Base-by-base conservation (phyloP, 495 filamentous ascomycete species). In the Pseudotulostoma volvatum region DNA sequence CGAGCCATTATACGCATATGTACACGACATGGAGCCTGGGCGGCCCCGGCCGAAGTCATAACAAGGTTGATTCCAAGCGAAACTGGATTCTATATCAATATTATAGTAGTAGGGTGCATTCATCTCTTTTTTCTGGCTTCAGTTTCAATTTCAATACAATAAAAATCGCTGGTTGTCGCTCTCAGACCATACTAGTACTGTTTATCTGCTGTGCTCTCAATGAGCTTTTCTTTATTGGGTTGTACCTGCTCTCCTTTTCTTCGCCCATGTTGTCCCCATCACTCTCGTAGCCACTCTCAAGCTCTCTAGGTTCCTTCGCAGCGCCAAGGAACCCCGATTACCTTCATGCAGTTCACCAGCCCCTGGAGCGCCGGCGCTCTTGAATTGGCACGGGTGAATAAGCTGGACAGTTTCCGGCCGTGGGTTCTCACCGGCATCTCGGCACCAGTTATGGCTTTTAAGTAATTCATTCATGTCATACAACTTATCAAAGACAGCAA, bases 201-300 rank as follows among this genome's bases (percentile, higher is more conserved):
- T 96, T 96, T 68, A 51, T 81, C 44, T 84, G 80, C 64, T 99
- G 92, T 60, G 69, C 74, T 33, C 63, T 90, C 28, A 96, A 96
- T 59, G 92, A 99, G 59, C 56, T 82, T 41, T 96, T 93, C 69
- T 99, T 96, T 68, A 86, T 99, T 54, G 86, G 85, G 33, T 72
- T 96, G 44, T 99, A 99, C 66, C 82, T 99, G 33, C 76, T 99
- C 33, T 93, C 86, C 48, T 99, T 99, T 71, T 85, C 79, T 33
- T 87, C 81, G 28, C 87, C 87, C 1, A 68, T 70, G 18, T 73
- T 95, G 40, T 86, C 84, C 2, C 84, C 87, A 0, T 80, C 79
- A 18, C 81, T 95, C 13, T 74, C 93, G 30, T 55, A 63, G 41
- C 59, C 61, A 9, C 40, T 55, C 18, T 57, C 52, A 39, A 66